A percentile compares a stretch with the other conserved stretches of the same genome.
Conservation (phyloP, 192 early-diverging fungal species). For the Linderina pennispora region DNA sequence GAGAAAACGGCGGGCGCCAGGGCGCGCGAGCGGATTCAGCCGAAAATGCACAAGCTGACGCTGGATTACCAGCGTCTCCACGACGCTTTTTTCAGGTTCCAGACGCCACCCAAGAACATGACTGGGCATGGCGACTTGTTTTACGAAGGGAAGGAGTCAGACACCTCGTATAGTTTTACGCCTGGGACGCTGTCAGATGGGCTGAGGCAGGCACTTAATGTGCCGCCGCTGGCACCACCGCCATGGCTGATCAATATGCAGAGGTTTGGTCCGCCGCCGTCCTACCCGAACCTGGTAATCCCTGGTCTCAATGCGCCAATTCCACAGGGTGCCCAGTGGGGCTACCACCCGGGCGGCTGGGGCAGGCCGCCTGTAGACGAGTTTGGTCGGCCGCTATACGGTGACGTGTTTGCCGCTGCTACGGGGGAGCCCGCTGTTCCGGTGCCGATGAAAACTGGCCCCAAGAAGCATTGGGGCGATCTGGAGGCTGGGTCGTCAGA, state of each 20-base stretch:
- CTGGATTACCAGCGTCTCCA: conserved; percentile 98
- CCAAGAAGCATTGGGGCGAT: conserved; percentile 79
- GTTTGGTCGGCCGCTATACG: conserved; percentile 87
- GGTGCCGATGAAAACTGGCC: neutral
- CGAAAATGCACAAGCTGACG: conserved; percentile 95
- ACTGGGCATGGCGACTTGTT: conserved; percentile 53
- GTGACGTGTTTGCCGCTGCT: conserved; percentile 83
- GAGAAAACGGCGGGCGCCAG: conserved; percentile 72
- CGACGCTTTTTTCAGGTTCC: conserved; percentile 96
- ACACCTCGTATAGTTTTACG: conserved; percentile 77
- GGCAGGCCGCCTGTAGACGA: conserved; percentile 81
- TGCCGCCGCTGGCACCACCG: conserved; percentile 88
- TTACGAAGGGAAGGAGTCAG: conserved; percentile 96
- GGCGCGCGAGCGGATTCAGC: conserved; percentile 78
- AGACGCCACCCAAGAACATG: conserved; percentile 59
- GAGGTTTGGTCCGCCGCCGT: conserved; percentile 91
- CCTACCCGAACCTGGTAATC: conserved; percentile 84
- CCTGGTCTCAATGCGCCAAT: conserved; percentile 96
- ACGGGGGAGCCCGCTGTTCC: neutral
- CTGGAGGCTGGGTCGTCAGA: conserved; percentile 66
- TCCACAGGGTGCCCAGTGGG: conserved; percentile 96
- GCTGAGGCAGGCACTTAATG: conserved; percentile 80
- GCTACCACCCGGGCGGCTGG: conserved; percentile 96
- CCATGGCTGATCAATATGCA: conserved; percentile 99
- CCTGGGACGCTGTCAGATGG: conserved; percentile 83